These are phyloP conservation scores for Heliamphora pulchella DNA, from an alignment of 179 eudicot species.

Conservation along the genomic window DNA sequence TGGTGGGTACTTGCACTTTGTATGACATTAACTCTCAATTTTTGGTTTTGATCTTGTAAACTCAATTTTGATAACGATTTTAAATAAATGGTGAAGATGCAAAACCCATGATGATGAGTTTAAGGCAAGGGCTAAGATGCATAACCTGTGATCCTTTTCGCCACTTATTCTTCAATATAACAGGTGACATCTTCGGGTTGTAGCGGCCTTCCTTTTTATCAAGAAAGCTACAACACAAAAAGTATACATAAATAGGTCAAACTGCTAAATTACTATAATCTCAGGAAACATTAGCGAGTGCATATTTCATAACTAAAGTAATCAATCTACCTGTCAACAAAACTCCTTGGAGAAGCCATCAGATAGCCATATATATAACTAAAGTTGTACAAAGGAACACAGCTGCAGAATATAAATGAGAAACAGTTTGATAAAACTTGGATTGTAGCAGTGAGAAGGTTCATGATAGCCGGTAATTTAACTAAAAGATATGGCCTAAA, in stretches of 20 bases:
- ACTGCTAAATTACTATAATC: neutral
- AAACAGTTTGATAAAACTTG: neutral
- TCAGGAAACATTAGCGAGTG: neutral
- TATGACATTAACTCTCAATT: too few relatives aligned
- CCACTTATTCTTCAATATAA: slow-evolving; percentile 67
- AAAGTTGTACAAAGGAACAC: slow-evolving; percentile 87
- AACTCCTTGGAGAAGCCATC: slow-evolving; percentile 69
- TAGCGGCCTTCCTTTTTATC: slow-evolving; percentile 76
- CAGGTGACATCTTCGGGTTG: slow-evolving; percentile 78
- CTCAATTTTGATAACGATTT: neutral
- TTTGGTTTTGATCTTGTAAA: neutral
- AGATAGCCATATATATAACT: slow-evolving; percentile 67
- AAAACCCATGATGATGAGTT: slow-evolving; percentile 33
- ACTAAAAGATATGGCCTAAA: slow-evolving; percentile 7
- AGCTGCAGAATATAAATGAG: slow-evolving; percentile 42
- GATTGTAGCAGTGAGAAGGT: neutral
- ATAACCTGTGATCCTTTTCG: slow-evolving; percentile 97
- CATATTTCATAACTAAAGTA: neutral
- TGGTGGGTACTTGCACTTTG: too few relatives aligned
- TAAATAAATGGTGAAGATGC: slow-evolving; percentile 4
- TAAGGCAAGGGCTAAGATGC: slow-evolving; percentile 4
- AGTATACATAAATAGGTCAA: slow-evolving; percentile 36
- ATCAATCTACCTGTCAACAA: slow-evolving; percentile 72
- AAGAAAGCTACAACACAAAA: slow-evolving; percentile 68
- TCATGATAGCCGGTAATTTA: neutral